A percentile compares a stretch with the other conserved stretches of the same genome.
Conservation (phyloP, 2,329 filamentous ascomycete species). For the Teratosphaeriaceae sp. region DNA sequence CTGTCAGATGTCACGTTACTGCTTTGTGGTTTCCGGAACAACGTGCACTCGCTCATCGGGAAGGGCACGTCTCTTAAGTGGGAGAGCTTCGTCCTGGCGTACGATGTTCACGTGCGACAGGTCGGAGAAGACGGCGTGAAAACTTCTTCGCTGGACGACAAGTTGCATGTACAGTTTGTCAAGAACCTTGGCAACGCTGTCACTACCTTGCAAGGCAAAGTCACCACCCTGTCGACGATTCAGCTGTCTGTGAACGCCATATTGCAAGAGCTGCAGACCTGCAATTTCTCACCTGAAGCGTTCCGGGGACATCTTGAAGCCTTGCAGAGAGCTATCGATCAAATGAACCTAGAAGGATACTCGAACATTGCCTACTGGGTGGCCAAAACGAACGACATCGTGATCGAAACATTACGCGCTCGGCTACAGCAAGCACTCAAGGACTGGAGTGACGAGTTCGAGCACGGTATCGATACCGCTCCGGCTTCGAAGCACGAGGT, state of each 20-base stretch:
- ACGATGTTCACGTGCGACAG: constrained; percentile 78
- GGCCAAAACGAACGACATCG: constrained; percentile 72
- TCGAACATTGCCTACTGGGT: constrained; percentile 92
- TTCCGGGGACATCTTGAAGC: constrained; percentile 76
- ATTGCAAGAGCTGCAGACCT: constrained; percentile 73
- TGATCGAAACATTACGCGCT: constrained; percentile 71
- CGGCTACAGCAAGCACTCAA: constrained; percentile 79
- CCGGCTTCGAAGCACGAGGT: constrained; percentile 34
- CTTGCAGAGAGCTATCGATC: constrained; percentile 89
- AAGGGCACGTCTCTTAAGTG: constrained; percentile 89
- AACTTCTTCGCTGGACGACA: constrained; percentile 21
- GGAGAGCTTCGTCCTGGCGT: constrained; percentile 97
- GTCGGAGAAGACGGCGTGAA: constrained; percentile 29
- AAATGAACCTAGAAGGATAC: constrained; percentile 93
- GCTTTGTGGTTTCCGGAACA: constrained; percentile 84
- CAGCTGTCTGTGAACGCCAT: constrained; percentile 77
- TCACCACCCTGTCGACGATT: constrained; percentile 68
- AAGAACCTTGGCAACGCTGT: constrained; percentile 86
- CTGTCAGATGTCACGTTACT: constrained; percentile 86
- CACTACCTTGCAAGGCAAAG: constrained; percentile 82
- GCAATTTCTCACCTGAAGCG: constrained; percentile 70
- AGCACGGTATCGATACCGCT: constrained; percentile 32
- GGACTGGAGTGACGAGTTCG: constrained; percentile 86
- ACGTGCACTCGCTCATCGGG: constrained; percentile 72
- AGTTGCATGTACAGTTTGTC: constrained; percentile 82